Base-by-base conservation (phyloP, 768 basidiomycete genomes). In the Trametes elegans region DNA sequence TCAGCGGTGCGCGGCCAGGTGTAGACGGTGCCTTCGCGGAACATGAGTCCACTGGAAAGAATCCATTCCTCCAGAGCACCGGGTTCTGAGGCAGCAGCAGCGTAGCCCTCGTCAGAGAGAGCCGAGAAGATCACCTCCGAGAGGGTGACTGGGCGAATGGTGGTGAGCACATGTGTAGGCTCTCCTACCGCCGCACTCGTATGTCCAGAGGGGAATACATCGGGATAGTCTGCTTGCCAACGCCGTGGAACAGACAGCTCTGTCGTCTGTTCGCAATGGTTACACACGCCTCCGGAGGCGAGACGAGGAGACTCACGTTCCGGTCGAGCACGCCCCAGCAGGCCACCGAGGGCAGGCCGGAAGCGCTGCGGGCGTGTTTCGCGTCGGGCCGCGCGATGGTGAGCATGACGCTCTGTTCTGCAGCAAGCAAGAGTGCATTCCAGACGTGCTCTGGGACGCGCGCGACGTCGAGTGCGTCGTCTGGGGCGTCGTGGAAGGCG, bases 1-100 rank as follows among this genome's bases (percentile, higher is more conserved):
- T 55, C 26, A 59, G 35, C 48, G 59, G 50, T 26, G 36, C 40
- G 38, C 63, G 67, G 28, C 24, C 75, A 51, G 7, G 63, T 68
- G 53, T 78, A 67, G 24, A 71, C 64, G 43, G 76, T 71, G 19
- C 80, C 80, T 60, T 81, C 74, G 19, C 83, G 81, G 23, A 89
- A 68, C 31, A 88, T 76, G n/a, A 46, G 27, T 28, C 58, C 39
- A 27, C 26, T 47, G 28, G 43, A 29, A 39, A 63, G 55, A n/a
- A 68, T 44, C 64, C 66, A 65, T 26, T 61, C 52, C 41, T 68
- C 64, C 18, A 70, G 51, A 7, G 59, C 31, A 2, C 42, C 29
- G 1, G 52, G 23, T 36, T 68, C 53, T 2, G 61, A 42, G 19
- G 47, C 60, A 3, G 66, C 64, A 21, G 50, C 42, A 5, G 42